Base-by-base conservation (phyloP, 306 rosid species). In the Cucurbita moschata region DNA sequence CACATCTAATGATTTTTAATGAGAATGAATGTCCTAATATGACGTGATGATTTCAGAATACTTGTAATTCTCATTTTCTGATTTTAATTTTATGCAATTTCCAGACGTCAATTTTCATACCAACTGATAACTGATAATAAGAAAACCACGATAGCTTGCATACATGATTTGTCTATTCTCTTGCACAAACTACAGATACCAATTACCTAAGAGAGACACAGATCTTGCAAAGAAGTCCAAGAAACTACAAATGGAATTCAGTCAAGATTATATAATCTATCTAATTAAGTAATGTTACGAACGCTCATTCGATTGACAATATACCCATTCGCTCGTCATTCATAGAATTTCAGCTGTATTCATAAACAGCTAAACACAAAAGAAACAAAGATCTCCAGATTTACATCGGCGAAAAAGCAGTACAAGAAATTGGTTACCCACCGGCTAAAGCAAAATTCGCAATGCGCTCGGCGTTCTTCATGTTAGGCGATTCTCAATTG, bases 381-480 rank as follows among this genome's bases (percentile, higher is more conserved):
- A 23, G 13, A 69, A 46, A 26, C 21, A 69, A 69, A 69, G 18
- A 69, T 69, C 59, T 37, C 44, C 12, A 14, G 58, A 69, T 44
- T 14, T 16, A 49, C 42, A 2, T 42, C 4, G 0, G 39, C 42
- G 12, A 49, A 26, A 69, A 70, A 70, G 15, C 44, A 70, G 42
- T 30, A 46, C 38, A 74, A 72, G 13, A 46, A 71, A 80, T 19
- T 61, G 57, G 83, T 67, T 78, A 93, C 98, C 97, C 80, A 93
- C 98, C 98, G 79, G 91, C 85, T 80, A 93, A 82, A 56, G 96
- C 97, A 54, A 93, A 81, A 88, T 88, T 90, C 54, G 97, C 97
- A 74, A 93, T 50, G 65, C 97, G 94, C 76, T 90, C 97, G 1
- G 79, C 84, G 82, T 80, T 90, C 87, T 86, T 90, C 98, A 93